These are phyloP conservation scores for Phytophthora vignae DNA, from an alignment of 352 stramenopile species.

Conservation along the genomic window DNA sequence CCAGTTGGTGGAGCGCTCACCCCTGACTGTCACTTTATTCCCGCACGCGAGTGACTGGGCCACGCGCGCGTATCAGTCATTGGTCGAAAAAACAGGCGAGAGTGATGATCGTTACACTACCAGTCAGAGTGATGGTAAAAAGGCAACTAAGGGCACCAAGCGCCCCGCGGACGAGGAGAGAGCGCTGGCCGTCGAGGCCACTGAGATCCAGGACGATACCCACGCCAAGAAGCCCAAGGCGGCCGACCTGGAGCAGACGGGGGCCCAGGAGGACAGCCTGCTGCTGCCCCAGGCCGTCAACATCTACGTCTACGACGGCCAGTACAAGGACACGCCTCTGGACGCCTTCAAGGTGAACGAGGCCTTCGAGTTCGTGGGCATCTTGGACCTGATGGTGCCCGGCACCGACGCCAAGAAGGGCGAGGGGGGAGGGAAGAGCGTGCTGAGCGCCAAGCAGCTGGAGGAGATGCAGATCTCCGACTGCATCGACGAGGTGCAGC, in stretches of 20 bases:
- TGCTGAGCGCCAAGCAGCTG: conserved; percentile 43
- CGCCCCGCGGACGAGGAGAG: conserved; percentile 40
- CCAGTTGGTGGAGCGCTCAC: conserved; percentile 68
- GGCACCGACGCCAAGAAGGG: conserved; percentile 30
- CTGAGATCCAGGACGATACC: conserved; percentile 13
- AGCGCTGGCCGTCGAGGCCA: background rate
- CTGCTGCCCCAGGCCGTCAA: conserved; percentile 54
- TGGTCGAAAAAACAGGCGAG: conserved; percentile 7
- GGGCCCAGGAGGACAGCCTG: conserved; percentile 3
- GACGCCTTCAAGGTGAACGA: conserved; percentile 86
- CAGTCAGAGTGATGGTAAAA: conserved; percentile 3
- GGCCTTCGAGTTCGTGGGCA: conserved; percentile 82
- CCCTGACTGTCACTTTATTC: conserved; percentile 68
- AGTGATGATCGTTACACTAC: conserved; percentile 17
- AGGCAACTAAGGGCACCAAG: conserved; percentile 47
- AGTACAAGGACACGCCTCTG: conserved; percentile 55
- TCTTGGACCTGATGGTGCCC: conserved; percentile 72
- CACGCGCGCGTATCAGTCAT: conserved; percentile 35
- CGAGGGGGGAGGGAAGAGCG: background rate
- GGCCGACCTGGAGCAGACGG: background rate
- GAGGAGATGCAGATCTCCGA: conserved; percentile 73
- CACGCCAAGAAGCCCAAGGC: conserved; percentile 58
- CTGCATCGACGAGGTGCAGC: conserved; percentile 65
- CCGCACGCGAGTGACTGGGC: conserved; percentile 69
- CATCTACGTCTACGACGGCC: conserved; percentile 79